Base-by-base conservation (phyloP, 1,284 basidiomycete species). In the Hymenochaete sp. region DNA sequence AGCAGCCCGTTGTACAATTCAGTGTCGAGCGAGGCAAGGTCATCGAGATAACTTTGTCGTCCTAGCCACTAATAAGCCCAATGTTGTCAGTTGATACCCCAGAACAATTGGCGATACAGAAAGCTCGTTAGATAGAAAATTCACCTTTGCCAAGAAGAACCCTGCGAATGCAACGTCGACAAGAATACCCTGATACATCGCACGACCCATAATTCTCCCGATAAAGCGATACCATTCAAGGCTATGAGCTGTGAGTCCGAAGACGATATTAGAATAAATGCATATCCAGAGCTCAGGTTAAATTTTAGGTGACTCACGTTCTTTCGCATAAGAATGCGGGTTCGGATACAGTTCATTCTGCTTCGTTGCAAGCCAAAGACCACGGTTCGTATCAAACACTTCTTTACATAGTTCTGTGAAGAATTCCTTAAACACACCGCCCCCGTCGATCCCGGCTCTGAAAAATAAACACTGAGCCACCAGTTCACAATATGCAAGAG, bases 371-470 rank as follows among this genome's bases (percentile, higher is more conserved):
- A 93, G 68, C 95, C 95, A 99, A 10, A 99, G 67, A 2, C 96
- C 96, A 13, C 92, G 79, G 58, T 98, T 81, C 0, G 87, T 87
- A 57, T 99, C 92, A 53, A 98, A 98, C 0, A 88, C 93, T 61
- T 98, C 93, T 57, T 88, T 92, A 44, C 81, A 84, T 16, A 97
- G 63, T 10, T 82, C 85, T 1, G 93, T 98, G 57, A 98, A 77
- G 58, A 98, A 96, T 63, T 98, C 96, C 61, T 98, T 99, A 70
- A 97, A 98, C 6, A 98, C 79, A 0, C 96, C 95, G 2, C 96
- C 93, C 1, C 95, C 95, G 56, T 98, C 93, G 26, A 95, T 93
- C 0, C 92, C 91, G 24, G 83, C 82, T 58, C 87, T 85, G 51
- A 6, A 55, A 43, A 45, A 28, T 11, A 44, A 42, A 42, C 28